Evolutionary conservation across 345 rosid species (phyloP).

Genomic region (Dovyalis caffra): DNA sequence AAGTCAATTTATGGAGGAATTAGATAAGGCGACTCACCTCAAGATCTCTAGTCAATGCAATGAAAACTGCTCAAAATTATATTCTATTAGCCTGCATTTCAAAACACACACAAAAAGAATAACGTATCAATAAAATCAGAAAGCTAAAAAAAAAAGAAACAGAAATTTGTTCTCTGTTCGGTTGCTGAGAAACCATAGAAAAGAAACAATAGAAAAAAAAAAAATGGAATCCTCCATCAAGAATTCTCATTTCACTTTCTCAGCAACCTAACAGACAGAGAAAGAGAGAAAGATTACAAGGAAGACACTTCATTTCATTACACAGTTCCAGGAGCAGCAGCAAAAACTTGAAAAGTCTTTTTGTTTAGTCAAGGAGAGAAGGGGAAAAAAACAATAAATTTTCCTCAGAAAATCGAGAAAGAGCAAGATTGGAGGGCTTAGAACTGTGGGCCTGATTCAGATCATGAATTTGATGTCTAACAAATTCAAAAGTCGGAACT

Average conservation of each 20-base stretch:
- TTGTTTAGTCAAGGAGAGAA: background rate
- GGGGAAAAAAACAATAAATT: background rate
- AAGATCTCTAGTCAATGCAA: slow-evolving; percentile 36
- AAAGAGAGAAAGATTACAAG: slow-evolving; percentile 29
- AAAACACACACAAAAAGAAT: slow-evolving; percentile 7
- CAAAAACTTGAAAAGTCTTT: background rate
- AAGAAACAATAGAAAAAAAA: slow-evolving; percentile 2
- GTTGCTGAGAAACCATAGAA: slow-evolving; percentile 4
- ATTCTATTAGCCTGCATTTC: slow-evolving; percentile 27
- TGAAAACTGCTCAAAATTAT: slow-evolving; percentile 7
- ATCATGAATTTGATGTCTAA: slow-evolving; percentile 4
- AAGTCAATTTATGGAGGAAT: background rate
- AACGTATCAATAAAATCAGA: background rate
- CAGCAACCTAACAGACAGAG: slow-evolving; percentile 14
- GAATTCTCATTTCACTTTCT: background rate
- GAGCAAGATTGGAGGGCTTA: background rate
- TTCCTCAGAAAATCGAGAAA: background rate
- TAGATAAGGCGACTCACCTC: slow-evolving; percentile 25
- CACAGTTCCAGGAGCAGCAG: background rate
- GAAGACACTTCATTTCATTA: slow-evolving; percentile 21
- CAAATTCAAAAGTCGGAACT: slow-evolving; percentile 21
- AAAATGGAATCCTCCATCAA: background rate
- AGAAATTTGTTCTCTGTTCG: background rate
- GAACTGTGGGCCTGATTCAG: background rate
- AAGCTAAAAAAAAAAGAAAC: background rate